Evolutionary conservation across 2,329 filamentous ascomycete species (phyloP).

Genomic region (Penicillium sp.): DNA sequence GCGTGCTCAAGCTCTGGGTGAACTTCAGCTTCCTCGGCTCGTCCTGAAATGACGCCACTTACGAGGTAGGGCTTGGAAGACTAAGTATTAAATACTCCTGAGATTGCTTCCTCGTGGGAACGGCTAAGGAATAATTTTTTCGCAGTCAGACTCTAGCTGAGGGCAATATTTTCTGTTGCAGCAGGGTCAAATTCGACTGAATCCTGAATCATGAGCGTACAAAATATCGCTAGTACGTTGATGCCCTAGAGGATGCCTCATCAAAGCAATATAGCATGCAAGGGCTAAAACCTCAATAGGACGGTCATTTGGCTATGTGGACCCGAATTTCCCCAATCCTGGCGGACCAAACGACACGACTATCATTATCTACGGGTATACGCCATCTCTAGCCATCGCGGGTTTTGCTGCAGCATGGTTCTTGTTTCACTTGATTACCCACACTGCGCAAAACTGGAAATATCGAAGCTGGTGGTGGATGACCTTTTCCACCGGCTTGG

Average conservation of each 20-base stretch:
- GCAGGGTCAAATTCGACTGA: too few relatives aligned
- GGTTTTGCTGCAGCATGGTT: constrained; percentile 26
- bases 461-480: constrained; percentile 28
- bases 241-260: neutral
- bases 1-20: neutral
- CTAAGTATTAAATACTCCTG: neutral
- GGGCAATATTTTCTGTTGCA: neutral
- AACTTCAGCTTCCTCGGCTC: constrained; percentile 5
- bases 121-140: neutral
- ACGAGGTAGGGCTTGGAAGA: neutral
- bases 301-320: constrained; percentile 21
- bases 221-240: neutral
- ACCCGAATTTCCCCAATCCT: constrained; percentile 17
- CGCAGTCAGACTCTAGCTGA: neutral
- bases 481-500: constrained; percentile 21
- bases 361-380: constrained; percentile 25
- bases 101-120: neutral
- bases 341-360: constrained; percentile 19
- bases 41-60: constrained; percentile 7
- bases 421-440: constrained; percentile 22
- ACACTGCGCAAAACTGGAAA: constrained; percentile 16
- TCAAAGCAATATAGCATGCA: neutral
- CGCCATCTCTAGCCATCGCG: constrained; percentile 23
- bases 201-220: neutral
- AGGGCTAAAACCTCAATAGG: neutral